These are phyloP conservation scores for Sanghuangporus weigelae DNA, from an alignment of 1,284 basidiomycete genomes.

Conservation along the genomic window DNA sequence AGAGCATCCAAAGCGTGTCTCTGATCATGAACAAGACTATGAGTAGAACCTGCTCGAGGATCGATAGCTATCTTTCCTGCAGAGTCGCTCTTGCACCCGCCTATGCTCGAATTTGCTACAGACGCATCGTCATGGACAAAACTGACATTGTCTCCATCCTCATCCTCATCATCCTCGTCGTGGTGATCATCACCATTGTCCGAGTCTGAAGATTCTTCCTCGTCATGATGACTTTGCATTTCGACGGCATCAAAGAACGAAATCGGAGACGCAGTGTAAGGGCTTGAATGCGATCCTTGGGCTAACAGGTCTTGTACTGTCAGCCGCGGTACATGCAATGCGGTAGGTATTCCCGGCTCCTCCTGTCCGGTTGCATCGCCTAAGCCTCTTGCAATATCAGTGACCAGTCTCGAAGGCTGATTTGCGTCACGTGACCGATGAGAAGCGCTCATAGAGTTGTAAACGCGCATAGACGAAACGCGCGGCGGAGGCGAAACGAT, in stretches of 20 bases:
- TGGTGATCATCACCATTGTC: constrained; percentile 31
- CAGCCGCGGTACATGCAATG: constrained; percentile 3
- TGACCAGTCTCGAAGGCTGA: constrained; percentile 14
- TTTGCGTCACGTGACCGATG: constrained; percentile 15
- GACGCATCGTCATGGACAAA: constrained; percentile 7
- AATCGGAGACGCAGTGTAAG: constrained; percentile 54
- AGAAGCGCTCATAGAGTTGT: constrained; percentile 20
- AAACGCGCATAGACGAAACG: constrained; percentile 32
- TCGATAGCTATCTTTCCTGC: not conserved
- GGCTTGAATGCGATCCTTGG: constrained; percentile 33
- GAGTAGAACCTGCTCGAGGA: constrained; percentile 1
- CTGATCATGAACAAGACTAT: not conserved
- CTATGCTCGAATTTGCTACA: constrained; percentile 14
- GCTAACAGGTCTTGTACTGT: not conserved
- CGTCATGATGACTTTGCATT: constrained; percentile 61
- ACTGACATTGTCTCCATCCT: constrained; percentile 24
- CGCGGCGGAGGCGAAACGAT: constrained; percentile 52
- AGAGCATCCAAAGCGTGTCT: not conserved
- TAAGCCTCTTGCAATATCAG: not conserved
- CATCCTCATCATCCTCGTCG: constrained; percentile 48
- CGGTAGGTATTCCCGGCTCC: constrained; percentile 7
- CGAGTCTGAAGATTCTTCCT: constrained; percentile 55
- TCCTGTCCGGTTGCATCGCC: not conserved
- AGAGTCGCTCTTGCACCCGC: constrained; percentile 10
- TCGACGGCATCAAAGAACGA: constrained; percentile 74